Evolutionary conservation across 2,329 filamentous ascomycete species (phyloP).

Genomic region (Lithohypha guttulata): DNA sequence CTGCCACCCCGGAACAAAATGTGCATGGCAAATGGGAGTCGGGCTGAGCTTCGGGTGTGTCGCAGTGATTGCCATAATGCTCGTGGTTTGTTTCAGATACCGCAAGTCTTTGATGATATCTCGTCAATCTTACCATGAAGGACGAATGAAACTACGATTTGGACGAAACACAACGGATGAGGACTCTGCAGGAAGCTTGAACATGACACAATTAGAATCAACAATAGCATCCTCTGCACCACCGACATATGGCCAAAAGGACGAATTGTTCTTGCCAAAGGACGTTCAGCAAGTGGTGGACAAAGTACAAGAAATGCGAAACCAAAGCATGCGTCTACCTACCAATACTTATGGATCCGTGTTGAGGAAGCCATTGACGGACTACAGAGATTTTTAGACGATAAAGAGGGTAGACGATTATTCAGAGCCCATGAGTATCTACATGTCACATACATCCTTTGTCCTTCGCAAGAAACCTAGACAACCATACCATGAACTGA

Average conservation of each 20-base stretch:
- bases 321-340: not conserved
- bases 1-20: conserved; percentile 1
- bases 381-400: not conserved
- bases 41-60: not conserved
- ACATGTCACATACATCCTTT: too few species aligned
- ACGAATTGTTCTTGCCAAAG: not conserved
- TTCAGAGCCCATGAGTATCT: too few species aligned
- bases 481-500: too few species aligned
- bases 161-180: not conserved
- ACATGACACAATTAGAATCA: not conserved
- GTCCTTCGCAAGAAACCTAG: too few species aligned
- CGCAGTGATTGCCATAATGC: not conserved
- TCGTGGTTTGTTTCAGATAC: not conserved
- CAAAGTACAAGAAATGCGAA: not conserved
- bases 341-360: not conserved
- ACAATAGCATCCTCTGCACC: not conserved
- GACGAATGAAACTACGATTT: not conserved
- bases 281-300: conserved; percentile 1
- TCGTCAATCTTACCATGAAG: not conserved
- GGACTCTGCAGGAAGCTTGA: not conserved
- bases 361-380: conserved; percentile 1
- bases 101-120: not conserved
- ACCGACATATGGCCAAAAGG: not conserved
- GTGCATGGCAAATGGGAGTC: not conserved
- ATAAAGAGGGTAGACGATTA: too few species aligned